These are phyloP conservation scores for Xylariaceae sp. DNA, from an alignment of 2,329 filamentous ascomycete genomes.

Conservation along the genomic window DNA sequence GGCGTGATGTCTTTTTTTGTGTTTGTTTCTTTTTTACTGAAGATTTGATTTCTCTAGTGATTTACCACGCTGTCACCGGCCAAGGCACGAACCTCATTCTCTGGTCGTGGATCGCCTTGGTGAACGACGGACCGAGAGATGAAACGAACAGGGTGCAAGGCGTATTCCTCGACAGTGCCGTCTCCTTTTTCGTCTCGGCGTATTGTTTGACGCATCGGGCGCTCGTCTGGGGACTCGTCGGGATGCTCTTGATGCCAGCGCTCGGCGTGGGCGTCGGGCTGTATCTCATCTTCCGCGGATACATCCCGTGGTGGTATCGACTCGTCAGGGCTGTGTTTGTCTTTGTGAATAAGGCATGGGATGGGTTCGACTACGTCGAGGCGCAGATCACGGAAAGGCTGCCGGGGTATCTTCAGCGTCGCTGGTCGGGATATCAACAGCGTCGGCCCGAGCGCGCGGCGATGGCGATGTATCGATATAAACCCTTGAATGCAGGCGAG, in stretches of 20 bases:
- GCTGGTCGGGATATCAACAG: conserved; percentile 15
- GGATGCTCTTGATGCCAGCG: conserved; percentile 5
- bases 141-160: not conserved
- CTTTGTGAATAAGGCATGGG: not conserved
- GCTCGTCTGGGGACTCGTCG: conserved; percentile 1
- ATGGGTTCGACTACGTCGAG: conserved; percentile 10
- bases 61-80: conserved; percentile 1
- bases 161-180: not conserved
- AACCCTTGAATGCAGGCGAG: conserved; percentile 24
- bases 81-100: not conserved
- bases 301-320: not conserved
- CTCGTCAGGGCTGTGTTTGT: not conserved
- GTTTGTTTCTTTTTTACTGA: no score
- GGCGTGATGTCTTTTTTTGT: no score
- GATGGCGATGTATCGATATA: conserved; percentile 9
- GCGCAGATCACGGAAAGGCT: conserved; percentile 11
- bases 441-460: conserved; percentile 1
- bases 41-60: not conserved
- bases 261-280: not conserved
- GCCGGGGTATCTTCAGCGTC: conserved; percentile 10
- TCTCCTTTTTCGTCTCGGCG: conserved; percentile 2
- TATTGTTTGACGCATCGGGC: conserved; percentile 7
- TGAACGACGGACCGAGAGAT: conserved; percentile 8
- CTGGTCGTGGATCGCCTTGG: not conserved
- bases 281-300: conserved; percentile 2